phyloP scores from a whole-genome alignment of 768 basidiomycete genomes.

The Lentinula edodes region DNA sequence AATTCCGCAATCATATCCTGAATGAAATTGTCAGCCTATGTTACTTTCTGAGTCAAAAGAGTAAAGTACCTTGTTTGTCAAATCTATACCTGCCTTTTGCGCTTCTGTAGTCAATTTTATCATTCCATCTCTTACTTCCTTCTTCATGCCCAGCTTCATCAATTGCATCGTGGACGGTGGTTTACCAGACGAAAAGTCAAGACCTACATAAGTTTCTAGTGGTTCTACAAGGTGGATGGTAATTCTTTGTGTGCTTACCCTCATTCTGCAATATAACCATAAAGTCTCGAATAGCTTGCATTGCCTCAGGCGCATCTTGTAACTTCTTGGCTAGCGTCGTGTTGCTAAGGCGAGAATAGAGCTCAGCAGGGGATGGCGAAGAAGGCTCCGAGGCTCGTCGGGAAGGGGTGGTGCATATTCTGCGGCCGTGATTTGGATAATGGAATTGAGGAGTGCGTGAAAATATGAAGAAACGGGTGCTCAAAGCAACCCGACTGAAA shows the following conservation, averaged over 20 bases:
- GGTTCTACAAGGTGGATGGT: too few relatives aligned
- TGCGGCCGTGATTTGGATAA: neutral
- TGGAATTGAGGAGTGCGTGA: neutral
- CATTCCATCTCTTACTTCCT: conserved; percentile 47
- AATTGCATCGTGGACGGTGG: conserved; percentile 47
- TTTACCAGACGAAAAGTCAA: conserved; percentile 38
- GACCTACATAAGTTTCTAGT: conserved; percentile 26
- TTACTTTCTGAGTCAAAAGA: neutral
- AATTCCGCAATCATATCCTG: conserved; percentile 2
- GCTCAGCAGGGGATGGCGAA: conserved; percentile 18
- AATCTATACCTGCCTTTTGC: conserved; percentile 56
- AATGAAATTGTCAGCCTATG: neutral
- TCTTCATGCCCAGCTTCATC: conserved; percentile 46
- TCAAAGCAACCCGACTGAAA: neutral
- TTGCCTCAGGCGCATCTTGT: conserved; percentile 41
- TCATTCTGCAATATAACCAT: conserved; percentile 39
- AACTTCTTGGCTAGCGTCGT: conserved; percentile 44
- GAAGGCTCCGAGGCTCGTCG: conserved; percentile 23
- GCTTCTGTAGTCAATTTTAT: conserved; percentile 43
- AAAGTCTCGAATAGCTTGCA: conserved; percentile 43
- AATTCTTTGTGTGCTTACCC: conserved; percentile 25
- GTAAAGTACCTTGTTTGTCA: conserved; percentile 1
- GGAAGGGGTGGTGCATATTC: neutral
- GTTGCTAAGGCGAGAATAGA: conserved; percentile 37
- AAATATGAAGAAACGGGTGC: neutral